Evolutionary conservation across 2,329 filamentous ascomycete genomes (phyloP).

Genomic region (Fusarium neocosmosporiellum): DNA sequence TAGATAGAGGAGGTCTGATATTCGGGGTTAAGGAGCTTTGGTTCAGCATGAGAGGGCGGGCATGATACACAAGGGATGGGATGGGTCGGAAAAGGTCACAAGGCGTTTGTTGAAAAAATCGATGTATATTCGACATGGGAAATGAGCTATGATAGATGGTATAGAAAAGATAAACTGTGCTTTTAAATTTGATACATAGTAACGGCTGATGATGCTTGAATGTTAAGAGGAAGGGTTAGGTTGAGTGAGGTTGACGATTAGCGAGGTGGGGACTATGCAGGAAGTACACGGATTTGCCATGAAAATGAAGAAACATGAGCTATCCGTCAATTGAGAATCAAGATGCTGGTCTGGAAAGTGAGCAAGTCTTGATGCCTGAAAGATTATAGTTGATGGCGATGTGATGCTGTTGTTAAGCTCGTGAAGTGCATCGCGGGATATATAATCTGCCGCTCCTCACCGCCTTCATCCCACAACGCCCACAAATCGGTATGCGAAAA

Average conservation of each 20-base stretch:
- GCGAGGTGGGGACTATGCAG: not conserved
- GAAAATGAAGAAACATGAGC: not conserved
- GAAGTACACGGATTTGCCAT: not conserved
- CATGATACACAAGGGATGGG: not conserved
- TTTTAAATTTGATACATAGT: slow-evolving; percentile 1
- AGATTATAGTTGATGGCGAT: not conserved
- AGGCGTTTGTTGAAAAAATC: slow-evolving; percentile 20
- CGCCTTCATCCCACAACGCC: slow-evolving; percentile 57
- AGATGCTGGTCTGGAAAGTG: not conserved
- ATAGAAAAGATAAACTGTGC: slow-evolving; percentile 22
- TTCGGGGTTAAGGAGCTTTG: not conserved
- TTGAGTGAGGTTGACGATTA: not conserved
- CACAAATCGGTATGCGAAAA: slow-evolving; percentile 58
- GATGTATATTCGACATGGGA: not conserved
- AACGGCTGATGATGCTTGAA: not conserved
- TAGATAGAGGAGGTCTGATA: not conserved
- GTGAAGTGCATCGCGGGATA: slow-evolving; percentile 14
- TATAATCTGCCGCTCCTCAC: slow-evolving; percentile 52
- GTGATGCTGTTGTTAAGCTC: slow-evolving; percentile 12
- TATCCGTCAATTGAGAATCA: not conserved
- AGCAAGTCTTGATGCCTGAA: not conserved
- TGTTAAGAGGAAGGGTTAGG: not conserved
- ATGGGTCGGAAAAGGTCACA: not conserved
- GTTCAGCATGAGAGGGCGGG: not conserved
- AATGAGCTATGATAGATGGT: slow-evolving; percentile 12